Percentiles rank a stretch among this genome's conserved stretches.
These are phyloP conservation scores for Scopulariopsis brevicaulis DNA, from an alignment of 2,329 filamentous ascomycete genomes.

Conservation along the genomic window DNA sequence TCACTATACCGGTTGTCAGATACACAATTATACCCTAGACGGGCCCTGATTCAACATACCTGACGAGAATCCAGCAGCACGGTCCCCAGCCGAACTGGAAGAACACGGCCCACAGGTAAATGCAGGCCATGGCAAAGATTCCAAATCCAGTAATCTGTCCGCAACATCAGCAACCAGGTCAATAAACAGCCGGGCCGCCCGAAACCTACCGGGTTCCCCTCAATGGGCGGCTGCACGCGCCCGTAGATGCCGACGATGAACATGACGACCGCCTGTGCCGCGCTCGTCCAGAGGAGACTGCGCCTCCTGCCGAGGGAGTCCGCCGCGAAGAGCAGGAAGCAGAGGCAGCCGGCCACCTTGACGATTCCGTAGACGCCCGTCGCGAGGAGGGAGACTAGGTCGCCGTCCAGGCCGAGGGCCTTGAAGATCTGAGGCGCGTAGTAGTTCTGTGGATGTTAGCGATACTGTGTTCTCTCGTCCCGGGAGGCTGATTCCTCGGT, in stretches of 20 bases:
- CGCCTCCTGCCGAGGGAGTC: constrained; percentile 56
- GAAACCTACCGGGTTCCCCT: constrained; percentile 28
- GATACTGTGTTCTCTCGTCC: background rate
- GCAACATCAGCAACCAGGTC: background rate
- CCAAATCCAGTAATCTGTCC: constrained; percentile 50
- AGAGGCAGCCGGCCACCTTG: constrained; percentile 51
- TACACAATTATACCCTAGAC: background rate
- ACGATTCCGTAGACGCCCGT: constrained; percentile 65
- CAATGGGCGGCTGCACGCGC: constrained; percentile 44
- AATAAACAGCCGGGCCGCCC: background rate
- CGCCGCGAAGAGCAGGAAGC: constrained; percentile 55
- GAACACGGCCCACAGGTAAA: constrained; percentile 59
- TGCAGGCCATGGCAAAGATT: constrained; percentile 58
- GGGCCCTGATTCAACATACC: background rate
- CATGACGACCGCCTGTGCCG: constrained; percentile 51
- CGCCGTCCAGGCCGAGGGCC: constrained; percentile 47
- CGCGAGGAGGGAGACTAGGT: constrained; percentile 52
- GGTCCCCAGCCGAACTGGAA: constrained; percentile 65
- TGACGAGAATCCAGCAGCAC: constrained; percentile 60
- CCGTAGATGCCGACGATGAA: constrained; percentile 64
- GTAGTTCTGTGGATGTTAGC: constrained; percentile 34
- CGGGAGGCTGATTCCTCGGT: no score
- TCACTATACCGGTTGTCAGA: constrained; percentile 29
- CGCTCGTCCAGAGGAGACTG: constrained; percentile 52
- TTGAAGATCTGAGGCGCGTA: constrained; percentile 61